Conservation (phyloP, 208 protist genomes). For the Trypanosoma platydactyli region DNA sequence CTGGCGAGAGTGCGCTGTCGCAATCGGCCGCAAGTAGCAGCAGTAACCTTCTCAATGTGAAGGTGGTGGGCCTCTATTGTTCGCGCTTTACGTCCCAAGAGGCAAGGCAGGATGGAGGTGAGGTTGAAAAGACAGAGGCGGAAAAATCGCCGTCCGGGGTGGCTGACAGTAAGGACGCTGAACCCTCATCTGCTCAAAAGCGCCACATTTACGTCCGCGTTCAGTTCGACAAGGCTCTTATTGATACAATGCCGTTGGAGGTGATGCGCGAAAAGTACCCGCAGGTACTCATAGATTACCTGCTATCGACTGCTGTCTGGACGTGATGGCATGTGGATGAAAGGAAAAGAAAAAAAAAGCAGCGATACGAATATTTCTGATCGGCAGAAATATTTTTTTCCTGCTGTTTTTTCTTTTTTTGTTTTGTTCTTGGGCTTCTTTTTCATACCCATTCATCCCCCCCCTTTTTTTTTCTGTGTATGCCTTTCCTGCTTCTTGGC, state of each 20-base stretch:
- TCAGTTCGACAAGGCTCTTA: slow-evolving; percentile 58
- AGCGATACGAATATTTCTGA: neutral
- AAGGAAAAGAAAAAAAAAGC: neutral
- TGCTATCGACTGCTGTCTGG: slow-evolving; percentile 70
- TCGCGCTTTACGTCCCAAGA: slow-evolving; percentile 4
- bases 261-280: slow-evolving; percentile 74
- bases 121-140: neutral
- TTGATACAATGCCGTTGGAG: slow-evolving; percentile 67
- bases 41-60: slow-evolving; percentile 12
- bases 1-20: neutral
- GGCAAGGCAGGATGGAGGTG: neutral
- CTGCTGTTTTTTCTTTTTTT: neutral
- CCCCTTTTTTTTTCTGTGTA: slow-evolving; percentile 14
- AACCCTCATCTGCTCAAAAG: neutral
- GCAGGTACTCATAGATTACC: slow-evolving; percentile 78
- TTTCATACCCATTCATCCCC: neutral
- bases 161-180: neutral
- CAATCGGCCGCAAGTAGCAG: neutral
- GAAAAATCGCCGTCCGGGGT: neutral
- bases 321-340: slow-evolving; percentile 21
- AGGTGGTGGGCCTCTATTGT: slow-evolving; percentile 32
- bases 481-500: neutral
- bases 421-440: neutral
- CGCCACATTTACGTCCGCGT: slow-evolving; percentile 69
- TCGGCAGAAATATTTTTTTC: too few relatives aligned